A percentile compares a stretch with the other conserved stretches of the same genome.
phyloP scores from a whole-genome alignment of 1,284 basidiomycete species.

The Cryptococcus hybrid region DNA sequence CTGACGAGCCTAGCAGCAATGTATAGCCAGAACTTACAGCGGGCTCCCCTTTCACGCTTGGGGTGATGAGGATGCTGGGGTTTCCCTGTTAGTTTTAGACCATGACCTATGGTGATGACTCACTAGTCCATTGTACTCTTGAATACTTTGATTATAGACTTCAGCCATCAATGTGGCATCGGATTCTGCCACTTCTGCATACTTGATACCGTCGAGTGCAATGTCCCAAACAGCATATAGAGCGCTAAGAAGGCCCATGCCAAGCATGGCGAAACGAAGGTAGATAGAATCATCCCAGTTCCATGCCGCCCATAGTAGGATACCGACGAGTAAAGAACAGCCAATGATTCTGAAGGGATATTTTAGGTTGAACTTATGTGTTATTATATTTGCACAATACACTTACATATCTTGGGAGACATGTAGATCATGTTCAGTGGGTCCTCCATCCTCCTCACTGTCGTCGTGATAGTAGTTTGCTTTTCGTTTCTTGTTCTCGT shows the following conservation, averaged over 20 bases:
- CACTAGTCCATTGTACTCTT: neutral
- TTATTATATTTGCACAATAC: neutral
- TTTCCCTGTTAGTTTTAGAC: neutral
- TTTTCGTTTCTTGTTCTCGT: constrained; percentile 7
- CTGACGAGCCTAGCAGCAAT: too few species aligned
- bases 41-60: neutral
- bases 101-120: neutral
- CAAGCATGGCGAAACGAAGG: constrained; percentile 34
- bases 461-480: constrained; percentile 9
- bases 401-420: constrained; percentile 18
- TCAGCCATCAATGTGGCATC: constrained; percentile 14
- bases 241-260: constrained; percentile 29
- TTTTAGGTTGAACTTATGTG: neutral
- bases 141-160: neutral
- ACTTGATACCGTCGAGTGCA: constrained; percentile 24
- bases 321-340: constrained; percentile 11
- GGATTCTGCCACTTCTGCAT: constrained; percentile 12
- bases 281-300: constrained; percentile 30
- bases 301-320: constrained; percentile 20
- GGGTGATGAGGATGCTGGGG: neutral
- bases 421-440: constrained; percentile 14
- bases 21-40: too few species aligned
- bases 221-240: constrained; percentile 36
- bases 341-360: constrained; percentile 9
- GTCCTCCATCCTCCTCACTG: constrained; percentile 3